These are phyloP conservation scores for Kuraishia floccosa DNA, from an alignment of 805 yeast species.

Conservation along the genomic window DNA sequence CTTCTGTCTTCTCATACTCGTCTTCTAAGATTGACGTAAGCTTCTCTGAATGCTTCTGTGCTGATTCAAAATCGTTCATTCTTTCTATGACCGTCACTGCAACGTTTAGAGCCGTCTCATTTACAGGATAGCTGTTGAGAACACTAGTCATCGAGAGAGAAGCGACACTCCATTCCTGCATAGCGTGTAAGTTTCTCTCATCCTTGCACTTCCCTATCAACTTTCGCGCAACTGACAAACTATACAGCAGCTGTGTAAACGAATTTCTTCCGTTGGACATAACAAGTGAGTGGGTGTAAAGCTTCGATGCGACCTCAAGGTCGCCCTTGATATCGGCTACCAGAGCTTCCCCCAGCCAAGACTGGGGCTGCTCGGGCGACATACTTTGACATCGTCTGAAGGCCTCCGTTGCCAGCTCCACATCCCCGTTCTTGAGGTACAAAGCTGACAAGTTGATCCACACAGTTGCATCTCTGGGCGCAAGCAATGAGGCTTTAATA, in stretches of 20 bases:
- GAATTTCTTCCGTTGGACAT: slow-evolving; percentile 67
- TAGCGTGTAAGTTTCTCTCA: slow-evolving; percentile 42
- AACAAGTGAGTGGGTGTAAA: slow-evolving; percentile 70
- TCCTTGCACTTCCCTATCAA: slow-evolving; percentile 30
- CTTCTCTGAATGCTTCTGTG: slow-evolving; percentile 32
- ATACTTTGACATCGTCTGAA: slow-evolving; percentile 66
- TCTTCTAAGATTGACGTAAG: slow-evolving; percentile 39
- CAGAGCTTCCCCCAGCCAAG: slow-evolving; percentile 87
- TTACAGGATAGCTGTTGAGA: slow-evolving; percentile 49
- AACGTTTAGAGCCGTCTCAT: slow-evolving; percentile 43
- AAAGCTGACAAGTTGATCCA: slow-evolving; percentile 82
- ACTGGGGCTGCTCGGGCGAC: slow-evolving; percentile 60
- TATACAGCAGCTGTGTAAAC: slow-evolving; percentile 62
- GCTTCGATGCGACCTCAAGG: slow-evolving; percentile 31
- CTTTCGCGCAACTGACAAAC: slow-evolving; percentile 40
- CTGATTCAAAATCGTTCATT: slow-evolving; percentile 47
- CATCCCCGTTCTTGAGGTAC: slow-evolving; percentile 58
- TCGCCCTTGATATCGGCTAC: slow-evolving; percentile 41
- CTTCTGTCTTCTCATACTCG: slow-evolving; percentile 43
- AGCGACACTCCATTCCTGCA: slow-evolving; percentile 60
- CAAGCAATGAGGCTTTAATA: slow-evolving; percentile 65
- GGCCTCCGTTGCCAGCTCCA: slow-evolving; percentile 62
- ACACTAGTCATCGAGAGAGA: slow-evolving; percentile 54
- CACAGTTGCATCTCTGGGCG: slow-evolving; percentile 51
- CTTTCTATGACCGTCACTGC: slow-evolving; percentile 57